phyloP scores from a whole-genome alignment of 257 asterid genomes.

The Mentha longifolia region DNA sequence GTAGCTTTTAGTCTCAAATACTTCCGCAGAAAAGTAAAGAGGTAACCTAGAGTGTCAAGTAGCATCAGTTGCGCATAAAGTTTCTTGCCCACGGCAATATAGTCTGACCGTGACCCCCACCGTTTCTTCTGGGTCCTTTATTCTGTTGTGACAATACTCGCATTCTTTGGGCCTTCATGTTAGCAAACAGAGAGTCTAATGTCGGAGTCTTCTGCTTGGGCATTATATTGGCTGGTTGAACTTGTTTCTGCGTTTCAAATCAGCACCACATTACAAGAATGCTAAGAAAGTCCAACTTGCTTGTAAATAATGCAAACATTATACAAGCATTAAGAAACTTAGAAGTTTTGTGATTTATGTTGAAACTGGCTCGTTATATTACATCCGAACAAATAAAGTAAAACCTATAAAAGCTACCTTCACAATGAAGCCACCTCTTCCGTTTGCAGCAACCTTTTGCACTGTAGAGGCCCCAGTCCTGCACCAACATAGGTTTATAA shows the following conservation, averaged over 20 bases:
- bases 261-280: neutral
- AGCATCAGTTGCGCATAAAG: constrained; percentile 48
- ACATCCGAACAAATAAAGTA: too few species aligned
- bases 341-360: neutral
- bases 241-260: constrained; percentile 48
- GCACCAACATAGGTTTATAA: constrained; percentile 39
- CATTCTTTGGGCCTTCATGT: constrained; percentile 88
- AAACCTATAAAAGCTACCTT: constrained; percentile 49
- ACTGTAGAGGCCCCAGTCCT: constrained; percentile 52
- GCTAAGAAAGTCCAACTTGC: neutral
- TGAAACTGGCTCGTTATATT: too few species aligned
- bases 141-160: constrained; percentile 51
- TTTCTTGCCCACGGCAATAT: constrained; percentile 77
- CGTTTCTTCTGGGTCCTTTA: constrained; percentile 52
- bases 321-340: neutral
- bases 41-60: neutral
- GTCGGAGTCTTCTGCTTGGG: constrained; percentile 74
- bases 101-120: constrained; percentile 43
- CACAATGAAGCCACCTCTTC: constrained; percentile 51
- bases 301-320: neutral
- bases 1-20: constrained; percentile 13
- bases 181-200: constrained; percentile 80
- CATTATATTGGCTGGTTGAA: constrained; percentile 42
- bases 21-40: neutral
- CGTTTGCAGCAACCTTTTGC: constrained; percentile 53